A percentile compares a stretch with the other conserved stretches of the same genome.
Conservation (phyloP, 2,329 filamentous ascomycete genomes). For the Cladorrhinum sp. region DNA sequence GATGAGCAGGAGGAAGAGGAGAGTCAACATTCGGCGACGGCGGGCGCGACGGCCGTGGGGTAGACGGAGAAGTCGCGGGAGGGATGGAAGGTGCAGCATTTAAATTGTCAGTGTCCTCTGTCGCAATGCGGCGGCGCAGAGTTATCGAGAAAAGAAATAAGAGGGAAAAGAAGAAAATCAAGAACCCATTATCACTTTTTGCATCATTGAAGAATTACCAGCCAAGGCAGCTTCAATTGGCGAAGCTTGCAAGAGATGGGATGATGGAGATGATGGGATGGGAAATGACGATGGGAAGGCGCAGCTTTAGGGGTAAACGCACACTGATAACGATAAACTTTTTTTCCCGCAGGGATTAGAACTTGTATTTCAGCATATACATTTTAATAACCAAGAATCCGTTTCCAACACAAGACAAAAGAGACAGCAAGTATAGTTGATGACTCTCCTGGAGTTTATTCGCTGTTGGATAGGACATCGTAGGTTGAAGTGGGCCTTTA, state of each 20-base stretch:
- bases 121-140: too few species aligned
- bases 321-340: slow-evolving; percentile 10
- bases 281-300: background rate
- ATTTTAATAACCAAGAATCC: too few species aligned
- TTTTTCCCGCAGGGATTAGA: too few species aligned
- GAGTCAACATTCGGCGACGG: slow-evolving; percentile 56
- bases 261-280: background rate
- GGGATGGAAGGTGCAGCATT: slow-evolving; percentile 5
- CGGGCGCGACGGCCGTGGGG: slow-evolving; percentile 57
- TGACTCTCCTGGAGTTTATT: too few species aligned
- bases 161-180: background rate
- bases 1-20: slow-evolving; percentile 40
- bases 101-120: background rate
- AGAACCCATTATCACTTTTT: background rate
- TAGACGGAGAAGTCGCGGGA: slow-evolving; percentile 49
- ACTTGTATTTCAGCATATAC: too few species aligned
- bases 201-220: background rate
- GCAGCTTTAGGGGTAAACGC: too few species aligned
- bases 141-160: background rate
- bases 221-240: background rate
- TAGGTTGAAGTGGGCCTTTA: slow-evolving; percentile 20
- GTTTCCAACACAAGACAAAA: too few species aligned
- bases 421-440: too few species aligned
- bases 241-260: background rate
- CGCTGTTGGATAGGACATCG: too few species aligned